Percentiles rank a stretch among this genome's conserved stretches.
Conservation (phyloP, 139 green algal species). For the Monoraphidium neglectum region DNA sequence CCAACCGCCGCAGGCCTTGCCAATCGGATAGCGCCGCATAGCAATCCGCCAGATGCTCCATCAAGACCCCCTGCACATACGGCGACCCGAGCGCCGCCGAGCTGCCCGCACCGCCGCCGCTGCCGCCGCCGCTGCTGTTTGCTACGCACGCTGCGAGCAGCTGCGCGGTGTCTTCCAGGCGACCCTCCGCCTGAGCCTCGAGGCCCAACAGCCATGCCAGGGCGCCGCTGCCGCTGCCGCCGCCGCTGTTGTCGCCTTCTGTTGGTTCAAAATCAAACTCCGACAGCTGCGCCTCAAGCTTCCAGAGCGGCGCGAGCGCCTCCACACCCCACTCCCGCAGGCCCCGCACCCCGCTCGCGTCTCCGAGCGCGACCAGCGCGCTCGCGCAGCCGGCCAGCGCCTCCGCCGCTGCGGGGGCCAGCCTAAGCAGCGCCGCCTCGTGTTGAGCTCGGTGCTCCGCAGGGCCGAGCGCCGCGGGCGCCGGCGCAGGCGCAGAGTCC, state of each 20-base stretch:
- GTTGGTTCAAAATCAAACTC: background rate
- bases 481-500: too few species aligned
- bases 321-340: background rate
- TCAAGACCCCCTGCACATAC: constrained; percentile 32
- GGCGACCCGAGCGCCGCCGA: background rate
- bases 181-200: constrained; percentile 41
- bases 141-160: constrained; percentile 12
- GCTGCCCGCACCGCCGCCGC: constrained; percentile 10
- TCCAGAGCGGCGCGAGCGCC: too few species aligned
- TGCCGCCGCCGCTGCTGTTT: background rate
- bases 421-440: background rate
- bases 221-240: background rate
- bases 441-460: too few species aligned
- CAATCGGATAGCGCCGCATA: constrained; percentile 65
- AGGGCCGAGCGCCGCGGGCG: background rate
- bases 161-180: constrained; percentile 40
- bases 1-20: constrained; percentile 16
- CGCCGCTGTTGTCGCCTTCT: background rate
- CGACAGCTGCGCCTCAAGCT: background rate
- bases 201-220: constrained; percentile 49
- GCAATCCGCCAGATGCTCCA: constrained; percentile 46
- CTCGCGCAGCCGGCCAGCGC: background rate
- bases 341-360: background rate
- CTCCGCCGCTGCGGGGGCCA: background rate
- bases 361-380: background rate